These are phyloP conservation scores for Tilletia setariae DNA, from an alignment of 1,284 basidiomycete genomes.

Conservation along the genomic window DNA sequence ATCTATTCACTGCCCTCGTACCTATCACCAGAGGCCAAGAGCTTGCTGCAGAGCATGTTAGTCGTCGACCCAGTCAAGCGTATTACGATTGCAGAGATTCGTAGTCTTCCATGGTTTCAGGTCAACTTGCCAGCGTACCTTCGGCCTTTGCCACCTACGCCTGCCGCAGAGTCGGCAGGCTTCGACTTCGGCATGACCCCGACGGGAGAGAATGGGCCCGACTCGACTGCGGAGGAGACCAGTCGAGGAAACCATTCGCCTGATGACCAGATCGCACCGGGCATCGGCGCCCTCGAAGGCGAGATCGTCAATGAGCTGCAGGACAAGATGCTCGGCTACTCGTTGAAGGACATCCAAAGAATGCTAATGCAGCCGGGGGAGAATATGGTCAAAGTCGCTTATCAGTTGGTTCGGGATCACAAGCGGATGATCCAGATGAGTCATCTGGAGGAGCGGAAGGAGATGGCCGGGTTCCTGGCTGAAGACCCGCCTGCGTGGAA, in stretches of 20 bases:
- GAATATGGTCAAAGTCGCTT: constrained; percentile 94
- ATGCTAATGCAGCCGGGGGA: constrained; percentile 79
- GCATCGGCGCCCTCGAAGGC: constrained; percentile 81
- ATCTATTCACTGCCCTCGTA: constrained; percentile 50
- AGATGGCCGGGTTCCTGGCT: constrained; percentile 59
- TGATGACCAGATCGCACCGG: constrained; percentile 33
- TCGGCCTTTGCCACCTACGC: constrained; percentile 73
- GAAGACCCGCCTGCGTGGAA: constrained; percentile 61
- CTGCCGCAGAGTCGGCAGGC: constrained; percentile 58
- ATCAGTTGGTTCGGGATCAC: constrained; percentile 87
- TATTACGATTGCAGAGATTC: constrained; percentile 51
- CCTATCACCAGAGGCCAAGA: constrained; percentile 46
- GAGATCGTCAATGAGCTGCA: constrained; percentile 81
- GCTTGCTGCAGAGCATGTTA: constrained; percentile 51
- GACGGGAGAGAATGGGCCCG: background rate
- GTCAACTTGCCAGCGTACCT: constrained; percentile 49
- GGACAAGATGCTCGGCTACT: constrained; percentile 70
- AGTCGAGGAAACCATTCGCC: background rate
- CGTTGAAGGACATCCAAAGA: constrained; percentile 79
- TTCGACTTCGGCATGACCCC: constrained; percentile 58
- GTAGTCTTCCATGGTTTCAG: constrained; percentile 52
- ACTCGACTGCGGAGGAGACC: background rate
- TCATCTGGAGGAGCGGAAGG: constrained; percentile 42
- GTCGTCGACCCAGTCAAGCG: constrained; percentile 53
- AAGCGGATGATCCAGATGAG: constrained; percentile 73